Conservation (phyloP, 108 stramenopile genomes). For the Nitzschia sp. region DNA sequence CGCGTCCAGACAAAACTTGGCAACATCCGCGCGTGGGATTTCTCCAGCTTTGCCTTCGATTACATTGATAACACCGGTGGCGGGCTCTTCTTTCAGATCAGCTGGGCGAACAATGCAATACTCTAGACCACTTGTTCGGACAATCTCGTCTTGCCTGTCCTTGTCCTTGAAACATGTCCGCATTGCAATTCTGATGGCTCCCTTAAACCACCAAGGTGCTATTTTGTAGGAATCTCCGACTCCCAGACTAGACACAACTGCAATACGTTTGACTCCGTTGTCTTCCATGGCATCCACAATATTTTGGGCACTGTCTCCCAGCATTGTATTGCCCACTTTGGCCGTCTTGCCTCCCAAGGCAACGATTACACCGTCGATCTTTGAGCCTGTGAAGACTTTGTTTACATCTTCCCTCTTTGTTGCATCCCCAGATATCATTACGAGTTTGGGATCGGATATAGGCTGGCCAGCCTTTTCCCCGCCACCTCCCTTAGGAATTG, state of each 20-base stretch:
- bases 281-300: constrained; percentile 92
- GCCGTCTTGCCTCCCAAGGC: constrained; percentile 95
- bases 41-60: constrained; percentile 95
- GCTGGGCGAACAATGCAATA: constrained; percentile 96
- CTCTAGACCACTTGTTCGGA: constrained; percentile 80
- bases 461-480: constrained; percentile 75
- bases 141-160: constrained; percentile 94
- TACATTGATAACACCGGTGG: constrained; percentile 97
- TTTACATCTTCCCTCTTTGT: constrained; percentile 84
- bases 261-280: constrained; percentile 84
- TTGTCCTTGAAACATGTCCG: constrained; percentile 96
- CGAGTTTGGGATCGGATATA: constrained; percentile 65
- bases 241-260: constrained; percentile 94
- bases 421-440: constrained; percentile 79
- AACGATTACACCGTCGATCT: constrained; percentile 89
- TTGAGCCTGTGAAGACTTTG: constrained; percentile 74
- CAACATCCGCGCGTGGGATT: constrained; percentile 96
- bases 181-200: constrained; percentile 96
- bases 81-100: constrained; percentile 91
- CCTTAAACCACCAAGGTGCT: constrained; percentile 92
- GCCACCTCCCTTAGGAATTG: constrained; percentile 79
- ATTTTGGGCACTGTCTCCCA: constrained; percentile 88
- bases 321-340: constrained; percentile 93
- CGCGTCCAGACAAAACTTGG: constrained; percentile 93
- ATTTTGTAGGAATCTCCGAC: constrained; percentile 94